Base-by-base conservation (phyloP, 2,329 filamentous ascomycete genomes). In the Trichoderma harzianum region DNA sequence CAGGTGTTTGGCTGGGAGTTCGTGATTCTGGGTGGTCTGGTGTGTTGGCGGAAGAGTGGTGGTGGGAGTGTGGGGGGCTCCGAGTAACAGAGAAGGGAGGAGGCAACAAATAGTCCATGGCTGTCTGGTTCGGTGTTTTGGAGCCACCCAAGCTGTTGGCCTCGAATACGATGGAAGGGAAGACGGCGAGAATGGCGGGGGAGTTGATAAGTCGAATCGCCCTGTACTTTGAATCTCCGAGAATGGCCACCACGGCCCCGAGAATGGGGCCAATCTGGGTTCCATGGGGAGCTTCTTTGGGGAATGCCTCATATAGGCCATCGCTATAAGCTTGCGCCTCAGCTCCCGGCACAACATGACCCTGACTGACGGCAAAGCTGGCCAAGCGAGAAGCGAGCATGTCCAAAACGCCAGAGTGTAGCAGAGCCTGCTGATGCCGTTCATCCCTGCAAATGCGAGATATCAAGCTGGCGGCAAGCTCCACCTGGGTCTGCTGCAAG, bases 161-260 rank as follows among this genome's bases (percentile, higher is more conserved):
- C 47, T 72, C 70, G 68, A 89, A 87, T 57, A 88, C 87, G 51
- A 87, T 81, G 57, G 86, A 85, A 3, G 91, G 91, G 73, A 94
- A 92, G 12, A 93, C 87, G 24, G 91, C 88, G 70, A 93, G 82
- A 53, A 94, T 89, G 0, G 89, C 87, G 2, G 91, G 91, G 1
- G 92, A 91, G 72, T 88, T 91, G 57, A 92, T 82, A 63, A 93
- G 86, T 76, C 93, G 88, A 74, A 91, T 91, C 11, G 93, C 91
- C 69, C 94, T 89, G 80, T 91, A 93, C 75, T 91, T 91, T 0
- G 95, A 98, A 76, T 93, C 89, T 73, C 90, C 88, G 64, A 97
- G 88, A 62, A 98, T 92, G 60, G 90, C 87, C 24, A 90, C 87
- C 65, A 97, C 88, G 0, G 95, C 93, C 73, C 94, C 91, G 7